Evolutionary conservation across 2,329 filamentous ascomycete genomes (phyloP).

Genomic region (Dactylonectria macrodidyma): DNA sequence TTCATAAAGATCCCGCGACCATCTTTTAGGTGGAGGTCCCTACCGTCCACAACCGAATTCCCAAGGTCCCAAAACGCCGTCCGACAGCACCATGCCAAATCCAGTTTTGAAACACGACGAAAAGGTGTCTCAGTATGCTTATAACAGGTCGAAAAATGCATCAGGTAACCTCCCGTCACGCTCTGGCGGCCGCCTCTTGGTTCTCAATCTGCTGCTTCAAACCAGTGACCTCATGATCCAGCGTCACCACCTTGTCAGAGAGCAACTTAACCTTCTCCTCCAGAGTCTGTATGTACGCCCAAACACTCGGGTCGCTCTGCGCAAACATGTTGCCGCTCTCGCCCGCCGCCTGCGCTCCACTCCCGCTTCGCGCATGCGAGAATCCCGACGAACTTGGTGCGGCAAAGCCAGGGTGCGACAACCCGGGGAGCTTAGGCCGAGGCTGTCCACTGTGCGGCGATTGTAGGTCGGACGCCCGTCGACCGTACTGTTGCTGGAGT

Average conservation of each 20-base stretch:
- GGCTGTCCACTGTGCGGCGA: conserved; percentile 65
- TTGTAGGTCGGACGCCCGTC: conserved; percentile 69
- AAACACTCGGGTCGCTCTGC: conserved; percentile 73
- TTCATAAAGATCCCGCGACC: conserved; percentile 49
- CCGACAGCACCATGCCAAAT: conserved; percentile 48
- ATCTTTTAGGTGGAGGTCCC: conserved; percentile 51
- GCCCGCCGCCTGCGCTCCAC: conserved; percentile 67
- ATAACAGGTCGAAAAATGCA: conserved; percentile 35
- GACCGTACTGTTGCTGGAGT: conserved; percentile 72
- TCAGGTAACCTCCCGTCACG: conserved; percentile 35
- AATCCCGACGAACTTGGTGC: conserved; percentile 50
- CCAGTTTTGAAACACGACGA: conserved; percentile 37
- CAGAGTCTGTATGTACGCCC: conserved; percentile 80
- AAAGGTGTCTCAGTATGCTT: conserved; percentile 47
- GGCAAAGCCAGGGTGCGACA: conserved; percentile 55
- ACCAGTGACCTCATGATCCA: conserved; percentile 53
- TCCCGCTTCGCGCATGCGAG: conserved; percentile 57
- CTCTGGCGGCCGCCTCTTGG: conserved; percentile 48
- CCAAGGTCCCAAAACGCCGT: conserved; percentile 49
- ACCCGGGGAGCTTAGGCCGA: conserved; percentile 55
- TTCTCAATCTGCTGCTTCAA: conserved; percentile 54
- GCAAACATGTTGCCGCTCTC: conserved; percentile 79
- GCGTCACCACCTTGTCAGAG: conserved; percentile 52
- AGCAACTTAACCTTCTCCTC: conserved; percentile 67
- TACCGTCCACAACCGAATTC: conserved; percentile 48